Evolutionary conservation across 2,329 filamentous ascomycete species (phyloP), one percentile per base, ranked within the genome.

Genomic region (Seiridium unicorne): DNA sequence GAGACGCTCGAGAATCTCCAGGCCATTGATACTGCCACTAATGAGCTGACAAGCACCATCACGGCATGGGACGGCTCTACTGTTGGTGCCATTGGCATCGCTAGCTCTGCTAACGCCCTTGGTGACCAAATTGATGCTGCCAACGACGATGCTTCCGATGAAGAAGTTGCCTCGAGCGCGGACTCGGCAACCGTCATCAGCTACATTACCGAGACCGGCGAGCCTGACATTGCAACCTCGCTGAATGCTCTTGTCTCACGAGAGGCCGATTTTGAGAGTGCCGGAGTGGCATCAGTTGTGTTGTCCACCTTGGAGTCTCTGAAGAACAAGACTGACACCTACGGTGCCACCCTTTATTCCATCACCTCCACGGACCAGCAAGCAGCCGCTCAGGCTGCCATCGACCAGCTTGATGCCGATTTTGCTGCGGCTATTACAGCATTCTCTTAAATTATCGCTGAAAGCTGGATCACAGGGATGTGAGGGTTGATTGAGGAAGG

Each of bases 21-120:
- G 34, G 13, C 32, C 32, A 58, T 58, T 42, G 55, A 58, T 34
- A n/a, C 44, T 35, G 36, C 44, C 26, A 51, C 46, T 11, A 44
- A 49, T 18, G 8, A 31, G 11, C 46, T 58, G 44, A 58, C 55
- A 44, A 49, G 13, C 13, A 51, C 44, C 34, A 44, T 58, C 46
- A 58, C 31, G 7, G 26, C 32, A 44, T 58, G 55, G 55, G 55
- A 58, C 32, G 55, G 55, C n/a, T 51, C 55, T 5, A n/a, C 36
- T 7, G 7, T 40, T 9, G 55, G 55, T 26, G 55, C 55, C 35
- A 31, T 58, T 10, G n/a, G 11, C 55, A 58, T 58, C n/a, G 9
- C 32, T 10, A 40, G 44, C 4, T 31, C 55, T 6, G 55, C 55
- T 35, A 51, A 13, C 18, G n/a, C 44, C 18, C 10, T 58, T 9